Percentiles rank a stretch among this genome's conserved stretches.
These are phyloP conservation scores for Fusarium duplospermum DNA, from an alignment of 2,329 filamentous ascomycete species.

Conservation along the genomic window DNA sequence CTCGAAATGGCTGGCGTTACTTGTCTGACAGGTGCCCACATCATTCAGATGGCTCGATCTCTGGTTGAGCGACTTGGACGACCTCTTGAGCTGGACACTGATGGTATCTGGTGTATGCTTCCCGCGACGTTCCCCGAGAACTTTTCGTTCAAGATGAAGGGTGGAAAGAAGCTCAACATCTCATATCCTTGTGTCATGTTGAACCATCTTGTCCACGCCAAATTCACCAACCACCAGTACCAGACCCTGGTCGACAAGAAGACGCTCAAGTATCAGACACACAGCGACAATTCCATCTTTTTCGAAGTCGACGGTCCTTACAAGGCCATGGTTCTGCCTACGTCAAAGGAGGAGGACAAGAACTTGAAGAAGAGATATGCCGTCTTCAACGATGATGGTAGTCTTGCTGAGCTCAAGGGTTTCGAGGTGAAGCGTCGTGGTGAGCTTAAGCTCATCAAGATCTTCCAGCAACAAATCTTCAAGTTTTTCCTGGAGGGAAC, in stretches of 20 bases:
- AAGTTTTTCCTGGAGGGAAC: conserved; percentile 97
- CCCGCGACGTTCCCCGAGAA: conserved; percentile 97
- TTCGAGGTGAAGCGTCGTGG: conserved; percentile 98
- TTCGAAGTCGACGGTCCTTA: conserved; percentile 99
- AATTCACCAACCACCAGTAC: conserved; percentile 98
- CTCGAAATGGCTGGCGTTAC: conserved; percentile 99
- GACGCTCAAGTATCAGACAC: conserved; percentile 91
- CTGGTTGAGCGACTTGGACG: conserved; percentile 93
- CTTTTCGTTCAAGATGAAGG: conserved; percentile 92
- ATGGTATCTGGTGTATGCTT: conserved; percentile 99
- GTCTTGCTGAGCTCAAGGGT: conserved; percentile 92
- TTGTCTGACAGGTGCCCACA: conserved; percentile 93
- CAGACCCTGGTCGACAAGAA: conserved; percentile 85
- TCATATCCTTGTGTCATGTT: conserved; percentile 99
- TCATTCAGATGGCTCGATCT: conserved; percentile 95
- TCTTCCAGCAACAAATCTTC: conserved; percentile 99
- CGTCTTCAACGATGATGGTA: conserved; percentile 98
- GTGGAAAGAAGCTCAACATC: conserved; percentile 95
- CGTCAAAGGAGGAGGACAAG: conserved; percentile 98
- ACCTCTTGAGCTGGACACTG: conserved; percentile 93
- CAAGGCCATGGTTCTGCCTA: conserved; percentile 95
- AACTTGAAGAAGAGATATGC: conserved; percentile 99
- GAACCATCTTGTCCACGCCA: conserved; percentile 94
- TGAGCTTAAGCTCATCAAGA: conserved; percentile 99
- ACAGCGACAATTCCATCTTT: conserved; percentile 99